Evolutionary conservation across 2,329 filamentous ascomycete genomes (phyloP), one percentile per base, ranked within the genome.

Genomic region (Monosporascus sp.): DNA sequence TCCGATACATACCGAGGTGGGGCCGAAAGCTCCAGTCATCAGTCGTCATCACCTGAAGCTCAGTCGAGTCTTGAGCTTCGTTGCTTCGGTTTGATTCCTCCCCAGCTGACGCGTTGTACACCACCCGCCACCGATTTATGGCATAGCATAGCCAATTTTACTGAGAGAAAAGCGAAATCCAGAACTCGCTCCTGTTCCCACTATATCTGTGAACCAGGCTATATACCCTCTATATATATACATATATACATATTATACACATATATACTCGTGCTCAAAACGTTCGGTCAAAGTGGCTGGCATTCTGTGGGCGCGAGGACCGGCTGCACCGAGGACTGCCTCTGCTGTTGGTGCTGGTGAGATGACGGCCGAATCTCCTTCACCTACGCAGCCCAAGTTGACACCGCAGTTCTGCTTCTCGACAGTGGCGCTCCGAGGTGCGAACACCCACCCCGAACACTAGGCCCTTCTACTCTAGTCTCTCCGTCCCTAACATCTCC

Each of bases 331-430:
- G 54, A 60, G 69, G 66, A 70, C 70, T 65, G 69, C 69, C 65
- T 67, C 68, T 59, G 61, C 59, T 57, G 64, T 54, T 52, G 47
- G 47, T 37, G 49, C 54, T 56, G 55, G 54, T 60, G 65, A 69
- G 61, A 76, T 65, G 59, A 81, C 81, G 79, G 71, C 72, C 45
- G 69, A 73, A 55, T 70, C 73, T 41, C 69, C 43, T 22, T 2
- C 43, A 27, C 22, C 22, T 46, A 53, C 63, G 11, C 66, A 69
- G 52, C 84, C 84, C 50, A 68, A 64, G 31, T 73, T 91, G 57
- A 88, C 81, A 55, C 88, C 86, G 45, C 86, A 89, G 68, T 89
- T 91, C 65, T 94, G 89, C 70, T 92, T 91, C 69, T 86, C 85
- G 14, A 84, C 85, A 50, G 77, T 80, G 47, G 78, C 82, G 18